phyloP scores from a whole-genome alignment of 2,329 filamentous ascomycete species.

The Torrubiella hemipterigena region DNA sequence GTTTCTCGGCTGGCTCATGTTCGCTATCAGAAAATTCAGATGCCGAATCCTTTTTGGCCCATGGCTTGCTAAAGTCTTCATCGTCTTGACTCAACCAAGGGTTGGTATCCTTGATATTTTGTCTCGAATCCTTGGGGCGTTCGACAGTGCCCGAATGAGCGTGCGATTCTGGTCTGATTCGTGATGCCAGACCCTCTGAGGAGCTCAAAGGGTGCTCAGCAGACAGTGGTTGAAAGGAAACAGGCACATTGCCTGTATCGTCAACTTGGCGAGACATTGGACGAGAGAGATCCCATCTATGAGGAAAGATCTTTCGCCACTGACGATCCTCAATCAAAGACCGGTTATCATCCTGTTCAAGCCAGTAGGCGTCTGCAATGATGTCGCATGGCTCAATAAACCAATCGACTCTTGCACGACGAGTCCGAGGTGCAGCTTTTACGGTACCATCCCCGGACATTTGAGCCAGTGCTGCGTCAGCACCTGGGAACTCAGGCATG shows the following conservation, averaged over 20 bases:
- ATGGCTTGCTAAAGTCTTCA: constrained; percentile 38
- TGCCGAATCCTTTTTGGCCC: constrained; percentile 34
- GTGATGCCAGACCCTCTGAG: not conserved
- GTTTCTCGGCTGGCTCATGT: constrained; percentile 18
- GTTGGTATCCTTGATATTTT: constrained; percentile 40
- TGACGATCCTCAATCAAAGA: constrained; percentile 67
- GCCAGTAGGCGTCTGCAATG: constrained; percentile 82
- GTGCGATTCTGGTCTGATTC: constrained; percentile 23
- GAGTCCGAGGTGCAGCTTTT: constrained; percentile 43
- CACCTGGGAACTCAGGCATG: constrained; percentile 33
- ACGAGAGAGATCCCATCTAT: constrained; percentile 15
- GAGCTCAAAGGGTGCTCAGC: constrained; percentile 12
- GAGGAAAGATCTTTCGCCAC: constrained; percentile 60
- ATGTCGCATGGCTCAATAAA: constrained; percentile 71
- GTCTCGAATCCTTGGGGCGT: constrained; percentile 47
- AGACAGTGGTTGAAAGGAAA: constrained; percentile 14
- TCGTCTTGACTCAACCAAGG: constrained; percentile 36
- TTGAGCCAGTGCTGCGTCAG: constrained; percentile 31
- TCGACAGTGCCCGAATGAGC: constrained; percentile 42
- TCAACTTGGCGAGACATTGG: constrained; percentile 19
- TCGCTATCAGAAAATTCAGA: constrained; percentile 53
- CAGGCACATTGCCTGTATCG: constrained; percentile 11
- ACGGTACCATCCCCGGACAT: constrained; percentile 29
- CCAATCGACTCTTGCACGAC: constrained; percentile 76
- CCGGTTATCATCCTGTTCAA: constrained; percentile 74